Evolutionary conservation across 2,329 filamentous ascomycete genomes (phyloP).

Genomic region (Venturia carpophila): DNA sequence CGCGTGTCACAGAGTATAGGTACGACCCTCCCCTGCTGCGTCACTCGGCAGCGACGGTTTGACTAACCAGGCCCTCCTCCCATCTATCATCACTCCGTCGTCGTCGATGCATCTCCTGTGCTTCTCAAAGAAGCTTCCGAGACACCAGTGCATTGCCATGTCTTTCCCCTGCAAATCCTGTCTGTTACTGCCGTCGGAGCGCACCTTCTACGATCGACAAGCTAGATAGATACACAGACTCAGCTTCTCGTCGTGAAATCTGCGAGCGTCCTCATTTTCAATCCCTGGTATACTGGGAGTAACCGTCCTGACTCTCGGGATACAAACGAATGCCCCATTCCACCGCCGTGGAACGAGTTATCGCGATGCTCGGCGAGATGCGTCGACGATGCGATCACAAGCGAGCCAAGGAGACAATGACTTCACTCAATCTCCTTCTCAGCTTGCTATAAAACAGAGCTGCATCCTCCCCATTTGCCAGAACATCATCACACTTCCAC

Average conservation of each 20-base stretch:
- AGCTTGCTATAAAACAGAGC: conserved; percentile 2
- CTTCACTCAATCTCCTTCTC: not conserved
- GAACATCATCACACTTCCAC: not conserved
- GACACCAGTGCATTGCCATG: not conserved
- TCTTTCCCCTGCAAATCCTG: not conserved
- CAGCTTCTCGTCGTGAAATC: not conserved
- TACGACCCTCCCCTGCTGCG: not conserved
- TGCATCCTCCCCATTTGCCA: not conserved
- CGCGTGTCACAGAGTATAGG: not conserved
- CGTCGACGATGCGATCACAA: not conserved
- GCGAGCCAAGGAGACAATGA: not conserved
- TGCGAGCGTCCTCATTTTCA: not conserved
- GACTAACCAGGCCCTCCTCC: not conserved
- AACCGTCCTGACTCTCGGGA: conserved; percentile 1
- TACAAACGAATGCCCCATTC: not conserved
- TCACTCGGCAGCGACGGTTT: conserved; percentile 1
- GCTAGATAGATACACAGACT: not conserved
- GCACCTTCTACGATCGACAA: not conserved
- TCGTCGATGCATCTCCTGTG: not conserved
- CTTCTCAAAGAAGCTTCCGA: not conserved
- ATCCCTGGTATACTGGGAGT: not conserved
- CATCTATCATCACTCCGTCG: not conserved
- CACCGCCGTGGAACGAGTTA: not conserved
- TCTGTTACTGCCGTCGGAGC: conserved; percentile 6
- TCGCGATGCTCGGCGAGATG: not conserved